Base-by-base conservation (phyloP, 352 stramenopile genomes). In the Phytophthora foliorum region DNA sequence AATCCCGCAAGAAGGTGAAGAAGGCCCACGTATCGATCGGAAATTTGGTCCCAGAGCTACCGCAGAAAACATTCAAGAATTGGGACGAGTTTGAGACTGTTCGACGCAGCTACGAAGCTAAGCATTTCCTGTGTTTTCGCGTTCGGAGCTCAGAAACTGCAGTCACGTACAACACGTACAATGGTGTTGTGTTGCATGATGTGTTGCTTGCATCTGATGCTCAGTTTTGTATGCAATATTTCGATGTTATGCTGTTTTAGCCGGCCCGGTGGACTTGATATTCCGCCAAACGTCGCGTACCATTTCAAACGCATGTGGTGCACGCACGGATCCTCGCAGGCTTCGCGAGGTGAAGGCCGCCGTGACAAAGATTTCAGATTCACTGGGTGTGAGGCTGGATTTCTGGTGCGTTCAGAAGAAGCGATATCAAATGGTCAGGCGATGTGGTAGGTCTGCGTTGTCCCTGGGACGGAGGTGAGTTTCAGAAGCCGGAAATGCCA, bases 251-350 rank as follows among this genome's bases (percentile, higher is more conserved):
- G 49, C 45, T 57, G 49, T n/a, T 45, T 45, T 45, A 57, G 49
- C 4, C 49, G 49, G 5, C 16, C 31, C 11, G 22, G 21, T 17
- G 49, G 31, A 57, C 21, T 9, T 11, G 31, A 45, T 11, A 44
- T 57, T 31, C 49, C 49, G 8, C 25, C 17, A 19, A 19, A 19
- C 17, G 4, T 57, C 10, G 22, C 16, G 49, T 27, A 45, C 14
- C 29, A 21, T 29, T 57, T 25, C n/a, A 57, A 57, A 11, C 31
- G 50, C 16, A 42, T 57, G n/a, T 45, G 50, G 50, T 45, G 50
- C 19, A 57, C 50, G 11, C 50, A 57, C 25, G 31, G 29, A 31
- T 32, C 17, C 2, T 22, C 31, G 34, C 50, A 57, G 34, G 50
- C 50, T 44, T 45, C 34, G 14, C 51, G 51, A n/a, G 13, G 51